Percentiles rank a stretch among this genome's conserved stretches.
Conservation (phyloP, 257 asterid genomes). For the Solanum stenotomum region DNA sequence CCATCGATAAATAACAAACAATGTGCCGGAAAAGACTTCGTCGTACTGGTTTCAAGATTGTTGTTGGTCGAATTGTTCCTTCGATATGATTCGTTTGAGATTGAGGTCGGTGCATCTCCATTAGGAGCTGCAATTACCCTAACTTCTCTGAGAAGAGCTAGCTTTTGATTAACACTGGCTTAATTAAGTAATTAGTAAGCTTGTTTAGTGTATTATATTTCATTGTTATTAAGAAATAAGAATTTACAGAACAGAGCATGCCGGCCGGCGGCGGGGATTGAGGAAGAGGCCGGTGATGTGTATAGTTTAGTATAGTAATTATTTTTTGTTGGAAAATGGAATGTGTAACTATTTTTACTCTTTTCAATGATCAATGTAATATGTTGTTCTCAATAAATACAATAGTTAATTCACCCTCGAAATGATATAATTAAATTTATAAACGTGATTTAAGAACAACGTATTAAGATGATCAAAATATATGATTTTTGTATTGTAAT, state of each 20-base stretch:
- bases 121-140: constrained; percentile 60
- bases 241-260: neutral
- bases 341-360: neutral
- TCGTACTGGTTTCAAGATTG: constrained; percentile 59
- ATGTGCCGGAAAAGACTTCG: constrained; percentile 94
- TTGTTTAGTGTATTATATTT: neutral
- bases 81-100: constrained; percentile 68
- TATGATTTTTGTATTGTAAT: neutral
- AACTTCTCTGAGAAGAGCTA: constrained; percentile 61
- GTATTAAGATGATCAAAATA: too few species aligned
- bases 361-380: neutral
- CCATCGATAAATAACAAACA: constrained; percentile 55
- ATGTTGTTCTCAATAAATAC: neutral
- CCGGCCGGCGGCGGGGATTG: neutral
- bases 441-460: too few species aligned
- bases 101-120: constrained; percentile 52
- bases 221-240: neutral
- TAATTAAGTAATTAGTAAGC: neutral
- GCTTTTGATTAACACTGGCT: constrained; percentile 19
- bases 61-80: constrained; percentile 76
- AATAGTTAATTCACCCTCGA: too few species aligned
- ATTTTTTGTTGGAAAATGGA: neutral
- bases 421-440: too few species aligned
- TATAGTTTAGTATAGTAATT: neutral
- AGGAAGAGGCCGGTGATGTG: neutral